Conservation (phyloP, 306 rosid species). For the Cicer yamashitae region DNA sequence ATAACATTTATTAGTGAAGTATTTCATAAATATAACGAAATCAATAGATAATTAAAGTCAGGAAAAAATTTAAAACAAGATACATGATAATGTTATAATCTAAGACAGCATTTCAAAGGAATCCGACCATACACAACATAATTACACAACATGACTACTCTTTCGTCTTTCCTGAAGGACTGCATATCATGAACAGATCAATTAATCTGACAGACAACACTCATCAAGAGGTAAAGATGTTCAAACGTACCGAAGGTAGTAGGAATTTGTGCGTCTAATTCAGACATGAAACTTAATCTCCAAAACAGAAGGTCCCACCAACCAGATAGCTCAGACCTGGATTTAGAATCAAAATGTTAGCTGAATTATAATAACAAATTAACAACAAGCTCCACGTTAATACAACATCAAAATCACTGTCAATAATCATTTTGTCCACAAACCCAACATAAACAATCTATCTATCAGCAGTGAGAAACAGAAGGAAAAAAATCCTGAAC, state of each 20-base stretch:
- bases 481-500: background rate
- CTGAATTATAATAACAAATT: background rate
- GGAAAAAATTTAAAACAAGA: slow-evolving; percentile 24
- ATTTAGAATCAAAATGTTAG: slow-evolving; percentile 17
- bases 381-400: background rate
- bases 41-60: background rate
- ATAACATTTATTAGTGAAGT: background rate
- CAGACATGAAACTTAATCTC: slow-evolving; percentile 81
- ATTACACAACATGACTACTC: background rate
- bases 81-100: background rate
- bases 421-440: slow-evolving; percentile 4
- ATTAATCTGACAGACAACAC: slow-evolving; percentile 19
- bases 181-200: slow-evolving; percentile 3
- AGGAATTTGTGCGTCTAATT: slow-evolving; percentile 75
- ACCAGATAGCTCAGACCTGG: slow-evolving; percentile 59
- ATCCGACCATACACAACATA: slow-evolving; percentile 3
- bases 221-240: background rate
- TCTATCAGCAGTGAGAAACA: background rate
- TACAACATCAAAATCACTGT: slow-evolving; percentile 19
- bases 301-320: slow-evolving; percentile 45
- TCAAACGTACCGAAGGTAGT: slow-evolving; percentile 69
- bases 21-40: background rate
- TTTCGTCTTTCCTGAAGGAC: background rate
- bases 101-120: background rate
- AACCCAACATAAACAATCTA: background rate